Evolutionary conservation across 805 yeast genomes (phyloP).

Genomic region (Tetrapisispora iriomotensis): DNA sequence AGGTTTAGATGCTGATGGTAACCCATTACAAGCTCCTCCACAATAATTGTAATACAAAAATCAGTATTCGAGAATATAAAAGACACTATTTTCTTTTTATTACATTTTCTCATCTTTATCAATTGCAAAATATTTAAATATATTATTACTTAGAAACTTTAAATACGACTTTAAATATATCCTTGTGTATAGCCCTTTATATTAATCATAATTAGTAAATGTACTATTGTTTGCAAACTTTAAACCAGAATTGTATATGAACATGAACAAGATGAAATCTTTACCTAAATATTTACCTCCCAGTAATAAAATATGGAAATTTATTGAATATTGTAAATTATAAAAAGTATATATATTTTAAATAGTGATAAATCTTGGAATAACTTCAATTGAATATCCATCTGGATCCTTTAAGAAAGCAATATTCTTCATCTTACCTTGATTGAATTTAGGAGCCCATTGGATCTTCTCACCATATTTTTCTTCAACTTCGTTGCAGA

Average conservation of each 20-base stretch:
- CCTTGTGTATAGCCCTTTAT: conserved; percentile 4
- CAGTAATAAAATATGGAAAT: too few species aligned
- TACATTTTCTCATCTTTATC: too few species aligned
- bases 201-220: not conserved
- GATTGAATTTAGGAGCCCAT: conserved; percentile 51
- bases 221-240: too few species aligned
- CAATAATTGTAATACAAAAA: conserved; percentile 26
- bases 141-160: not conserved
- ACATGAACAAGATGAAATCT: too few species aligned
- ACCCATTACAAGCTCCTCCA: conserved; percentile 76
- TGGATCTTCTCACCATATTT: conserved; percentile 40
- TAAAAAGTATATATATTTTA: not conserved
- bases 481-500: conserved; percentile 40
- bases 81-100: too few species aligned
- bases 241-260: too few species aligned
- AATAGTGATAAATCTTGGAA: conserved; percentile 30
- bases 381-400: conserved; percentile 73
- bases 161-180: not conserved
- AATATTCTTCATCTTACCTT: conserved; percentile 46
- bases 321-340: not conserved
- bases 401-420: conserved; percentile 86
- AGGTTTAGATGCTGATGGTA: conserved; percentile 78
- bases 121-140: too few species aligned
- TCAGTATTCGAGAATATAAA: too few species aligned
- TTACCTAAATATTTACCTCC: too few species aligned